Percentiles rank a stretch among this genome's conserved stretches.
Conservation (phyloP, 1,284 basidiomycete genomes). For the Rhodotorula sp. region DNA sequence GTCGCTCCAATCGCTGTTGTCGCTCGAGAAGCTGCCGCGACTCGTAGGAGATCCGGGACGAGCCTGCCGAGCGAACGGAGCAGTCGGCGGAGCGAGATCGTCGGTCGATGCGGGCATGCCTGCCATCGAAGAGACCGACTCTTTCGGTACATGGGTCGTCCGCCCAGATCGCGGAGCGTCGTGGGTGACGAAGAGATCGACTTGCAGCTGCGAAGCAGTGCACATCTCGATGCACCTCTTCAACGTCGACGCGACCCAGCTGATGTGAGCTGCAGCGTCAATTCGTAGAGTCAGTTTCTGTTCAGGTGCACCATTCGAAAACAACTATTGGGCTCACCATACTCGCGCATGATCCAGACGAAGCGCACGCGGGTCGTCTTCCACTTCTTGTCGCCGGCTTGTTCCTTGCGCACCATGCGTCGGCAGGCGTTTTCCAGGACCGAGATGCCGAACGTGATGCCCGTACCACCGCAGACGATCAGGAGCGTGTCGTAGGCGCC, state of each 20-base stretch:
- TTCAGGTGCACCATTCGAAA: too few species aligned
- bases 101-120: slow-evolving; percentile 1
- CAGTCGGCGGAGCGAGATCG: slow-evolving; percentile 33
- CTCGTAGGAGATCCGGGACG: background rate
- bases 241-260: slow-evolving; percentile 74
- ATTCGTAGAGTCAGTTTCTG: background rate
- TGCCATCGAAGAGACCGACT: slow-evolving; percentile 47
- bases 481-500: slow-evolving; percentile 63
- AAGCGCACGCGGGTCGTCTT: slow-evolving; percentile 67
- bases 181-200: slow-evolving; percentile 79
- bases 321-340: background rate
- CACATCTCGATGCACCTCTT: slow-evolving; percentile 67
- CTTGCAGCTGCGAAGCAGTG: slow-evolving; percentile 60
- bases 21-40: slow-evolving; percentile 12
- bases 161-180: slow-evolving; percentile 21
- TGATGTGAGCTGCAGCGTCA: slow-evolving; percentile 63
- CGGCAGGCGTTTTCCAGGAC: slow-evolving; percentile 70
- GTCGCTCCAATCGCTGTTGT: slow-evolving; percentile 16
- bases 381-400: slow-evolving; percentile 56
- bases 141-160: slow-evolving; percentile 47
- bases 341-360: slow-evolving; percentile 80
- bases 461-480: slow-evolving; percentile 75
- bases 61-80: slow-evolving; percentile 29
- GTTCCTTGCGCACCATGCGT: slow-evolving; percentile 53
- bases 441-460: slow-evolving; percentile 72